These are phyloP conservation scores for Golubevia pallescens DNA, from an alignment of 1,284 basidiomycete species.

Conservation along the genomic window DNA sequence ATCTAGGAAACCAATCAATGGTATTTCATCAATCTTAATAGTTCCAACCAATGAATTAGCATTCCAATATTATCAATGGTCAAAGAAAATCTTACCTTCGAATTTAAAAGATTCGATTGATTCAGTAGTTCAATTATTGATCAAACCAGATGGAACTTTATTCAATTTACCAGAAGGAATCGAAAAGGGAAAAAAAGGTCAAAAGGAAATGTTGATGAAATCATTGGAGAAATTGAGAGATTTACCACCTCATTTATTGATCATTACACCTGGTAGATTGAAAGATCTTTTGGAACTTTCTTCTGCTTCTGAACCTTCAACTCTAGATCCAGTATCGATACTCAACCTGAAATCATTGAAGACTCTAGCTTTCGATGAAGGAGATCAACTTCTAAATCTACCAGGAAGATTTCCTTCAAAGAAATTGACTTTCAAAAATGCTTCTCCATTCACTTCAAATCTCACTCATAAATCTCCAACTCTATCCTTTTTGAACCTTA, in stretches of 20 bases:
- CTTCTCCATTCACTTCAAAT: not conserved
- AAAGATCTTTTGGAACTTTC: conserved; percentile 33
- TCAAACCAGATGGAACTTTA: conserved; percentile 27
- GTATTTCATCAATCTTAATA: conserved; percentile 44
- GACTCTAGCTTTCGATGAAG: conserved; percentile 57
- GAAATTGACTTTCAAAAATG: conserved; percentile 49
- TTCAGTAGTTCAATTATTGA: conserved; percentile 42
- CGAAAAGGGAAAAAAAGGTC: not conserved
- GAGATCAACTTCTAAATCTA: conserved; percentile 51
- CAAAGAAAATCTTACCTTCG: conserved; percentile 31
- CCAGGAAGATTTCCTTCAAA: conserved; percentile 51
- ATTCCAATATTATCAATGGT: conserved; percentile 49
- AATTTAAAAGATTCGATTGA: conserved; percentile 25
- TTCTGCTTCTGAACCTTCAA: not conserved
- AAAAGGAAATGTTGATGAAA: not conserved
- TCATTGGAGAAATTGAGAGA: conserved; percentile 31
- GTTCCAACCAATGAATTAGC: conserved; percentile 60
- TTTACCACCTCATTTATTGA: conserved; percentile 48
- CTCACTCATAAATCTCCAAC: conserved; percentile 43
- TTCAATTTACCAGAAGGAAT: conserved; percentile 12
- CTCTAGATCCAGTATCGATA: conserved; percentile 26
- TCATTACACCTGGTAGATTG: conserved; percentile 51
- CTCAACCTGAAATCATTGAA: conserved; percentile 43
- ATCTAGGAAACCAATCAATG: conserved; percentile 9
- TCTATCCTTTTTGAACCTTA: conserved; percentile 37